These are phyloP conservation scores for Apiospora aurea DNA, from an alignment of 2,329 filamentous ascomycete genomes.

Conservation along the genomic window DNA sequence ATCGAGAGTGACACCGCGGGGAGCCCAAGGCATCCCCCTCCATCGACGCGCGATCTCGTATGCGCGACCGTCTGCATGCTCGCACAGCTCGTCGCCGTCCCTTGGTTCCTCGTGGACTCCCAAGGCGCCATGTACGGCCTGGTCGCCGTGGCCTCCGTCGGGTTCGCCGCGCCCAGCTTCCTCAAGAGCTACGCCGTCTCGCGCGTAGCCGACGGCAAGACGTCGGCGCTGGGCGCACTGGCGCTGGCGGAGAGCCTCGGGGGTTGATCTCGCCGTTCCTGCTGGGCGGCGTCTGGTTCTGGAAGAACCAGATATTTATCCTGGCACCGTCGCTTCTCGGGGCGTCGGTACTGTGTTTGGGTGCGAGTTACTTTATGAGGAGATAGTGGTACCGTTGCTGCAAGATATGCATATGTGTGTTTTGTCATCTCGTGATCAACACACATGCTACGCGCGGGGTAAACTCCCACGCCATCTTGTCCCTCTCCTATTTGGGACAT, in stretches of 20 bases:
- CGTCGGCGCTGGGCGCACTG: not conserved
- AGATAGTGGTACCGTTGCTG: too few species aligned
- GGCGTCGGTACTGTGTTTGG: not conserved
- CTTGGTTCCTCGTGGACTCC: not conserved
- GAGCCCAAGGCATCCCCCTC: not conserved
- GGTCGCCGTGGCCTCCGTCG: not conserved
- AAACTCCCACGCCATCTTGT: not conserved
- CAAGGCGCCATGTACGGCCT: not conserved
- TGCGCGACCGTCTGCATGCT: not conserved
- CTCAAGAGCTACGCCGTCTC: not conserved
- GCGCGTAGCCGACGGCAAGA: not conserved
- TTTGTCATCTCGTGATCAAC: too few species aligned
- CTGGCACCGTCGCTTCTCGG: not conserved
- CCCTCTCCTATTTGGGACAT: not conserved
- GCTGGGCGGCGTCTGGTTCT: not conserved
- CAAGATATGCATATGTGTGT: too few species aligned
- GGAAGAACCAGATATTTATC: not conserved
- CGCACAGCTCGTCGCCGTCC: not conserved
- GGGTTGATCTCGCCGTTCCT: not conserved
- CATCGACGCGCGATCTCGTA: not conserved
- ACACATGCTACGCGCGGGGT: too few species aligned
- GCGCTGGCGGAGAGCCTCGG: not conserved
- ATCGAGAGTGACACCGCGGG: too few species aligned
- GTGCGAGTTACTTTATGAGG: not conserved
- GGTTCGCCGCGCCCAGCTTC: not conserved